Evolutionary conservation across 441 rosid species (phyloP), one percentile per base, ranked within the genome.

Genomic region (Corymbia calophylla): DNA sequence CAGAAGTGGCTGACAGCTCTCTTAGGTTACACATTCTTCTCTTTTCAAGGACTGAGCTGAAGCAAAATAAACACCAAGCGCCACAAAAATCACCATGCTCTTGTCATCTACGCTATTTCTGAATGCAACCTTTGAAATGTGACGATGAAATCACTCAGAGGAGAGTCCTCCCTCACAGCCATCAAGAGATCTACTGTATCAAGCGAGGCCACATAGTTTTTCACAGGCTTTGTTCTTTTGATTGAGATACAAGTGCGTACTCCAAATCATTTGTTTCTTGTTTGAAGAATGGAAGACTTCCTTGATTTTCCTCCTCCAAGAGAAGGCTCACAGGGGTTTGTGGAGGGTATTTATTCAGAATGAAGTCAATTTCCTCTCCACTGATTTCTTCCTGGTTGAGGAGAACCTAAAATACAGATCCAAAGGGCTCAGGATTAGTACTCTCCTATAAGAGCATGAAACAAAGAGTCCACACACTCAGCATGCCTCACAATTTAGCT

Each of bases 291-390:
- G 97, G 95, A 51, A 97, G 93, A 90, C 88, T 95, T 87, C 95
- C 99, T 1, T 98, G 98, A 89, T 95, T 94, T 89, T 96, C 95
- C 93, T 97, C 99, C 92, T 94, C 95, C 93, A 95, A 88, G 6
- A 97, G 93, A 56, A 91, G 95, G 87, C 90, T 93, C 88, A 96
- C 86, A 4, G 95, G 96, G 6, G 96, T 97, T 84, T 96, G 93
- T 14, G 95, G 96, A 90, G 99, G 98, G 92, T 97, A 97, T 21
- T 93, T 94, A 84, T 94, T 92, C 90, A 97, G 90, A 90, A 97
- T 95, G 91, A 89, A 95, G 89, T 96, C 98, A 31, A 97, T 94
- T 91, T 95, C 99, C 87, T 95, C 97, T 90, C 98, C 97, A 49
- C 94, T 94, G 68, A 96, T 93, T 93, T 97, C 99, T 92, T 94